phyloP scores from a whole-genome alignment of 257 asterid species.

The Gardenia jasminoides region DNA sequence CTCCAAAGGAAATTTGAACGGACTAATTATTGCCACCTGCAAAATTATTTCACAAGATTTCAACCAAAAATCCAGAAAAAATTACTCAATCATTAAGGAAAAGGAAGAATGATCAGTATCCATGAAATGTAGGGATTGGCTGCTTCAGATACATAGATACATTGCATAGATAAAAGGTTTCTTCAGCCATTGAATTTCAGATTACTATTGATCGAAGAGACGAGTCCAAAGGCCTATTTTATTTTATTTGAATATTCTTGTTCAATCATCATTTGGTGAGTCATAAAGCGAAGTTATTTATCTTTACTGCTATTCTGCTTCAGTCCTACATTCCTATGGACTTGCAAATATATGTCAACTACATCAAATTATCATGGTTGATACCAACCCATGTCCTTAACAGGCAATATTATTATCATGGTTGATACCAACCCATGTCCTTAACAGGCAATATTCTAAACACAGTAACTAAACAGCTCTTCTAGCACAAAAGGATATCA shows the following conservation, averaged over 20 bases:
- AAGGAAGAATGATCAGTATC: neutral
- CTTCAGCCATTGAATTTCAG: neutral
- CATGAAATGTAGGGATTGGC: neutral
- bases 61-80: neutral
- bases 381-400: neutral
- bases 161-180: neutral
- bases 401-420: neutral
- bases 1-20: conserved; percentile 95
- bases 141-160: neutral
- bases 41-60: conserved; percentile 2
- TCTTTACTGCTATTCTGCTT: neutral
- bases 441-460: neutral
- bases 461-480: neutral
- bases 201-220: neutral
- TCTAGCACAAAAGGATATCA: neutral
- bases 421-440: neutral
- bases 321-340: too few relatives aligned
- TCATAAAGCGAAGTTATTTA: neutral
- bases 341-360: neutral
- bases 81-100: neutral
- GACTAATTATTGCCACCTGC: conserved; percentile 85
- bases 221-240: too few relatives aligned
- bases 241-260: too few relatives aligned
- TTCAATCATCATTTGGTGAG: too few relatives aligned
- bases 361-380: neutral